phyloP scores from a whole-genome alignment of 495 filamentous ascomycete species.

The Aspergillus hancockii region DNA sequence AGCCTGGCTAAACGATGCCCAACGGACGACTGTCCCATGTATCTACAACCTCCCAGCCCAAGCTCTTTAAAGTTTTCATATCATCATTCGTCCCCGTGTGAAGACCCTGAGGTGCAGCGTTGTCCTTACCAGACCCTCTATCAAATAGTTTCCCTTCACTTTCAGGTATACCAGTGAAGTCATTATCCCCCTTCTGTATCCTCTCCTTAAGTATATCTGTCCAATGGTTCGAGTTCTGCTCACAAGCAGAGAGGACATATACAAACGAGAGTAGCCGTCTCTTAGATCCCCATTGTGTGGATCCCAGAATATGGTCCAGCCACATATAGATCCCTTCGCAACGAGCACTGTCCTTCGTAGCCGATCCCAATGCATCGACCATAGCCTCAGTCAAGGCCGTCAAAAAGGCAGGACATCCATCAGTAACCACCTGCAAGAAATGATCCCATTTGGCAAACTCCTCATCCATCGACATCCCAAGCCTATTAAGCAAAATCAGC shows the following conservation, averaged over 20 bases:
- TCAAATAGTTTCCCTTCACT: too few relatives aligned
- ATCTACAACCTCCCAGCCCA: conserved; percentile 36
- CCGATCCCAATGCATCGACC: conserved; percentile 28
- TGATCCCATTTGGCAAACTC: conserved; percentile 37
- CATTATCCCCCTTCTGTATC: conserved; percentile 16
- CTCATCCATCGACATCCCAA: conserved; percentile 33
- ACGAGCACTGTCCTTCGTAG: conserved; percentile 22
- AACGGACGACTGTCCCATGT: conserved; percentile 41
- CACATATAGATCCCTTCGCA: conserved; percentile 40
- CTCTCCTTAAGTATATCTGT: conserved; percentile 25
- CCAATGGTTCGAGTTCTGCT: conserved; percentile 36
- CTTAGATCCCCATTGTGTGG: conserved; percentile 33
- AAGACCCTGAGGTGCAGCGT: neutral
- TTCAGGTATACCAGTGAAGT: neutral
- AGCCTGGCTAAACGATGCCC: conserved; percentile 26
- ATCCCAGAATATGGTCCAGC: conserved; percentile 42
- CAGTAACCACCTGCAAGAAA: conserved; percentile 35
- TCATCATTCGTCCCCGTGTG: conserved; percentile 14
- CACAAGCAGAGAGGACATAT: conserved; percentile 38
- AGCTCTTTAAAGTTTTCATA: conserved; percentile 27
- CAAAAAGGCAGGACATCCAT: conserved; percentile 32
- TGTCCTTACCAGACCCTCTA: neutral
- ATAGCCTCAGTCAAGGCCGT: conserved; percentile 37
- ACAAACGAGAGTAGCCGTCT: conserved; percentile 29
- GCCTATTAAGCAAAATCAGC: conserved; percentile 22